Evolutionary conservation across 129 eudicot species (phyloP).

Genomic region (Escallonia rubra): DNA sequence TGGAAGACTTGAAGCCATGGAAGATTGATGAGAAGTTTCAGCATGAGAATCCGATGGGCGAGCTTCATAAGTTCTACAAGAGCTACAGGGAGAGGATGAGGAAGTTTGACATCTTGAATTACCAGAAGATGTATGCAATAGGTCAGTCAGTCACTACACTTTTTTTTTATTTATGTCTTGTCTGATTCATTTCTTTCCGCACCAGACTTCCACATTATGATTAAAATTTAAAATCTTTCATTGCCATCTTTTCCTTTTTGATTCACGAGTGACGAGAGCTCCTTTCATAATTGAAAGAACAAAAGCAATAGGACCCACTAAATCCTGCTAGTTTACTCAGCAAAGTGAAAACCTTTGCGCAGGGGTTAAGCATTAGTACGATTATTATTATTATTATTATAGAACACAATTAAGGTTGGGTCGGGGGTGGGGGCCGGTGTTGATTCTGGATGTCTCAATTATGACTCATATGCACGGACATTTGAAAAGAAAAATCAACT

Average conservation of each 20-base stretch:
- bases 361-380: constrained; percentile 18
- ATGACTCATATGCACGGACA: no score
- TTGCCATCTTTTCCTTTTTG: not conserved
- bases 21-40: constrained; percentile 74
- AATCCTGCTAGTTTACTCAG: constrained; percentile 34
- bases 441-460: not conserved
- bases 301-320: constrained; percentile 39
- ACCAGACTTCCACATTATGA: not conserved
- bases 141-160: constrained; percentile 62
- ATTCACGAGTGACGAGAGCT: no score
- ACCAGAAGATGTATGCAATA: constrained; percentile 97
- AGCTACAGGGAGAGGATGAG: constrained; percentile 86
- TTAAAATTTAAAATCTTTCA: not conserved
- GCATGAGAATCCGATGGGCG: constrained; percentile 48
- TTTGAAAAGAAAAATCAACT: no score
- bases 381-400: constrained; percentile 14
- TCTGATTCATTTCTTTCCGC: not conserved
- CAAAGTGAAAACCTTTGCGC: constrained; percentile 27
- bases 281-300: constrained; percentile 20
- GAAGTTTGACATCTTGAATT: constrained; percentile 86
- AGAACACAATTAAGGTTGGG: constrained; percentile 15
- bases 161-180: no score
- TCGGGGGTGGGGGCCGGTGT: not conserved
- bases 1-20: constrained; percentile 91
- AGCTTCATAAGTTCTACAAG: constrained; percentile 86